These are phyloP conservation scores for Aureobasidium sp. DNA, from an alignment of 2,329 filamentous ascomycete species.

Conservation along the genomic window DNA sequence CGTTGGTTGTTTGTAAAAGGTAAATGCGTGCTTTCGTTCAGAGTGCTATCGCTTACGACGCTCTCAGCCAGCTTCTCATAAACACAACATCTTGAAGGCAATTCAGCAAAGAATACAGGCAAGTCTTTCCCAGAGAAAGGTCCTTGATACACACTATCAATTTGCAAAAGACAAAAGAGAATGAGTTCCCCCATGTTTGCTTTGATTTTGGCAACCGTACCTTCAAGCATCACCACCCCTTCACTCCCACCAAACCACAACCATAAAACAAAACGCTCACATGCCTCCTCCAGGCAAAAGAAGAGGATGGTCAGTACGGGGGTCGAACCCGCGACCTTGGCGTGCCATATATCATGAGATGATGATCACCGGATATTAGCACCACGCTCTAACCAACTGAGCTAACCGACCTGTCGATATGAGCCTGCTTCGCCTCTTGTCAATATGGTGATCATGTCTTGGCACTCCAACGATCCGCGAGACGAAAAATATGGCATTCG, in stretches of 20 bases:
- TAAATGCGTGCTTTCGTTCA: neutral
- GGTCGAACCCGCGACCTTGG: conserved; percentile 11
- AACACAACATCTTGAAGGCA: neutral
- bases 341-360: neutral
- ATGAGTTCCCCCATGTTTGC: neutral
- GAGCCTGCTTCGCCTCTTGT: no score
- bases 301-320: neutral
- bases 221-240: neutral
- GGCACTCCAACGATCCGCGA: no score
- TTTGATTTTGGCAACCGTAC: neutral
- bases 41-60: neutral
- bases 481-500: no score
- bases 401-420: neutral
- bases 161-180: neutral
- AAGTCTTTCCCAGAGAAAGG: neutral
- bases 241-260: neutral
- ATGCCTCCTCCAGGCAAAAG: neutral
- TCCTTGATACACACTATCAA: neutral
- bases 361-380: neutral
- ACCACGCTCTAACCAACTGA: conserved; percentile 14
- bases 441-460: no score
- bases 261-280: no score
- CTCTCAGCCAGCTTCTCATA: neutral
- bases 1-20: neutral
- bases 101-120: neutral